A percentile compares a stretch with the other conserved stretches of the same genome.
phyloP scores from a whole-genome alignment of 75 land plant species.

The Picea sitchensis region DNA sequence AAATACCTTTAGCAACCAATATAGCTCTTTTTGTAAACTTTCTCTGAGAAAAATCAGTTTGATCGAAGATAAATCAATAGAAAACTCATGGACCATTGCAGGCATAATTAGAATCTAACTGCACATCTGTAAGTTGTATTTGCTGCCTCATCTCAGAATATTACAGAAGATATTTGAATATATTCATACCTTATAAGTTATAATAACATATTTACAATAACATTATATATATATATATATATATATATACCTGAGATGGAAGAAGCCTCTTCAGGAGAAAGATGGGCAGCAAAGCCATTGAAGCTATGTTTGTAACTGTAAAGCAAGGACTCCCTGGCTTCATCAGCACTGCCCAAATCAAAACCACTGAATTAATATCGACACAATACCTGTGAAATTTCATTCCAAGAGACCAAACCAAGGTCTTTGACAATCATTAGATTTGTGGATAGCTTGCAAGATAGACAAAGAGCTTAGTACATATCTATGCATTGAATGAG shows the following conservation, averaged over 20 bases:
- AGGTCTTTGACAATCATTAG: no score
- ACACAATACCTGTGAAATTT: neutral
- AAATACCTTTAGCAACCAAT: neutral
- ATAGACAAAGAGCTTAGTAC: no score
- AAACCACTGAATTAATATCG: neutral
- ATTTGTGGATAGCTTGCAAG: no score
- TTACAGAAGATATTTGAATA: neutral
- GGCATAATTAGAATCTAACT: neutral
- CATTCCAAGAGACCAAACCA: no score
- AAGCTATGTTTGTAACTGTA: slow-evolving; percentile 84
- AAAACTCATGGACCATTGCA: neutral
- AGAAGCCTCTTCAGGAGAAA: slow-evolving; percentile 54
- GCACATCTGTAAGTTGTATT: neutral
- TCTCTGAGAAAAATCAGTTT: neutral
- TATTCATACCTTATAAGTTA: slow-evolving; percentile 9
- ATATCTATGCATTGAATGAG: no score
- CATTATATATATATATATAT: neutral
- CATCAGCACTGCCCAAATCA: slow-evolving; percentile 37
- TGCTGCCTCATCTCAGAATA: neutral
- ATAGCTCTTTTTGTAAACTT: neutral
- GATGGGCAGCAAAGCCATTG: slow-evolving; percentile 77
- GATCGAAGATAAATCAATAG: neutral
- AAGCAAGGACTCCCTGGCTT: slow-evolving; percentile 53
- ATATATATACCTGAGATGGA: slow-evolving; percentile 38
- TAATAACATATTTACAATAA: no score